A percentile compares a stretch with the other conserved stretches of the same genome.
phyloP scores from a whole-genome alignment of 805 yeast species.

The Metschnikowia vanudenii region DNA sequence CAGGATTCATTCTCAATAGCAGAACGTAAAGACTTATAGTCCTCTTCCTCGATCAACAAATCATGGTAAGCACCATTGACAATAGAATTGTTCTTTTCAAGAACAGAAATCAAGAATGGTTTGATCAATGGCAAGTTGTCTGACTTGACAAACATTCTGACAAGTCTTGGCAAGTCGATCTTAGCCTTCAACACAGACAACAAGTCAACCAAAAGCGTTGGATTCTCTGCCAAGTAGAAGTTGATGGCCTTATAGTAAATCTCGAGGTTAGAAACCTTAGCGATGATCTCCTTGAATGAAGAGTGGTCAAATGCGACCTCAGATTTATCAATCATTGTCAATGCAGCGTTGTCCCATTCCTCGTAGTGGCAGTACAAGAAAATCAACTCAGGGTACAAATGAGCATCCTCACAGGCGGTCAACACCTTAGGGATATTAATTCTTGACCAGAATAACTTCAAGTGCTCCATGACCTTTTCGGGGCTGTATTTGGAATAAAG shows the following conservation, averaged over 20 bases:
- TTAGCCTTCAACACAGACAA: conserved; percentile 82
- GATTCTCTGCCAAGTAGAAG: conserved; percentile 90
- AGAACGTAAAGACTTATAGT: conserved; percentile 82
- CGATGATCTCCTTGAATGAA: conserved; percentile 91
- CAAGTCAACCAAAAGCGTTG: conserved; percentile 83
- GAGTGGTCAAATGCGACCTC: conserved; percentile 91
- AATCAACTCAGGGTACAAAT: conserved; percentile 93
- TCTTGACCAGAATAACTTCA: conserved; percentile 97
- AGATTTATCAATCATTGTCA: conserved; percentile 93
- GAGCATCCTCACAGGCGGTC: conserved; percentile 89
- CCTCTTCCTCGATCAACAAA: conserved; percentile 92
- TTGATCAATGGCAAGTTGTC: conserved; percentile 95
- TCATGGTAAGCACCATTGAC: conserved; percentile 96
- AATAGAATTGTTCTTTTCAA: conserved; percentile 83
- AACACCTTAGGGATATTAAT: conserved; percentile 96
- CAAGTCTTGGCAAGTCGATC: conserved; percentile 91
- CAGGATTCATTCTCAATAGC: conserved; percentile 75
- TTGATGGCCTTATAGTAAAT: conserved; percentile 96
- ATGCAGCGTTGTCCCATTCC: conserved; percentile 98
- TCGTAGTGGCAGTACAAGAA: conserved; percentile 97
- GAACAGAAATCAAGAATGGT: conserved; percentile 89
- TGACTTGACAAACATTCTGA: conserved; percentile 88
- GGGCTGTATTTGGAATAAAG: conserved; percentile 90
- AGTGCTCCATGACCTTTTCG: conserved; percentile 88
- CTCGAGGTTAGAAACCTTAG: conserved; percentile 93